Conservation (phyloP, 1,284 basidiomycete genomes). For the Schizophyllum amplum region DNA sequence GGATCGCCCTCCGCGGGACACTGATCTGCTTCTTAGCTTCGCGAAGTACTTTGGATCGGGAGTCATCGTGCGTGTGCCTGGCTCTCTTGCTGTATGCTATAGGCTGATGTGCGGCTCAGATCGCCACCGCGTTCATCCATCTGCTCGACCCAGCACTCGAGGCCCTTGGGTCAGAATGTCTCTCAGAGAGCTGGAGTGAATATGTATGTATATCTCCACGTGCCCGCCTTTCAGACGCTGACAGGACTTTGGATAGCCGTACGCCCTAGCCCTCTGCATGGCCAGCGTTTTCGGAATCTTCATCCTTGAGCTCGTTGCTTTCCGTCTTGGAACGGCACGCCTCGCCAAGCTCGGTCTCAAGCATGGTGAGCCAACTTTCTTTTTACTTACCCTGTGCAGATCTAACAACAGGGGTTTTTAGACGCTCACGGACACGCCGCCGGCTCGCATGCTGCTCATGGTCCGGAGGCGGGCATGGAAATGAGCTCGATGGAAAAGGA, state of each 20-base stretch:
- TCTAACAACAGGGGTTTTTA: conserved; percentile 16
- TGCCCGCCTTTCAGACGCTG: neutral
- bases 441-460: conserved; percentile 63
- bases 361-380: conserved; percentile 36
- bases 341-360: conserved; percentile 44
- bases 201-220: conserved; percentile 47
- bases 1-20: no score
- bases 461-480: conserved; percentile 37
- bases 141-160: conserved; percentile 71
- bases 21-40: conserved; percentile 47
- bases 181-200: conserved; percentile 57
- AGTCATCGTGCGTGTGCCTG: conserved; percentile 59
- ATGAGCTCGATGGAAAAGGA: conserved; percentile 11
- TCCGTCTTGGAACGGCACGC: conserved; percentile 69
- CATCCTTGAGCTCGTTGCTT: conserved; percentile 78
- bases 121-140: conserved; percentile 90
- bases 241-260: conserved; percentile 41
- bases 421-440: conserved; percentile 61
- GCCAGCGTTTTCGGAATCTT: conserved; percentile 79
- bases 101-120: conserved; percentile 31
- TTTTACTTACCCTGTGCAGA: conserved; percentile 2
- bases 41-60: conserved; percentile 95
- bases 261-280: conserved; percentile 75
- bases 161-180: conserved; percentile 64
- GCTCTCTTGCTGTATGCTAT: conserved; percentile 11